Base-by-base conservation (phyloP, 2,329 filamentous ascomycete genomes). In the Paecilomyces sp. region DNA sequence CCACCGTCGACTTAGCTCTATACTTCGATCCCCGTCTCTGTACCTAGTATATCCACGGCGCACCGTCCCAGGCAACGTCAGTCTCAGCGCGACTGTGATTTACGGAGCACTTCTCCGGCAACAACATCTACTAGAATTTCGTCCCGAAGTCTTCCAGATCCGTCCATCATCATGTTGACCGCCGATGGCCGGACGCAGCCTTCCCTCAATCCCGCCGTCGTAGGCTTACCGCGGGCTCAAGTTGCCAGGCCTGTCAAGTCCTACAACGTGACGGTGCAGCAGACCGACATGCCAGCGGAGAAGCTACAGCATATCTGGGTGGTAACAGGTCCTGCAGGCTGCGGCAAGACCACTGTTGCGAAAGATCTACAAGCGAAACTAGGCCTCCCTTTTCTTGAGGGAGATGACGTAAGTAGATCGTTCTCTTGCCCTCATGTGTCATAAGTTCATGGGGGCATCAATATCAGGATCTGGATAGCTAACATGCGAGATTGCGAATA, bases 261-360 rank as follows among this genome's bases (percentile, higher is more conserved):
- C 31, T 52, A 58, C 22, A 25, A 28, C 18, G 28, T 30, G 18
- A 33, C 24, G 12, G 18, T 22, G 22, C 56, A 22, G 18, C 18
- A 22, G 41, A n/a, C 15, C 28, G 41, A 18, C 25, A 33, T 52
- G 47, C 50, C 18, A 1, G 28, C 58, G 22, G 55, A 56, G 12
- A 62, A 66, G 36, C 60, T 74, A 50, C 86, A 88, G 68, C 89
- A 92, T 73, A 91, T 92, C 70, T 92, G 88, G 88, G 81, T 92
- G 61, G 85, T 92, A 57, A 91, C 88, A 1, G 89, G 89, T 30
- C 89, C 89, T 57, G 89, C 90, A 52, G 90, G 90, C 30, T 91
- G 88, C 70, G 89, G 89, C 61, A 92, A 92, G 80, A 89, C 85
- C 60, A 92, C 89, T 0, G 83, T 92, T 30, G 90, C 88, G 52